Evolutionary conservation across 805 yeast species (phyloP).

Genomic region (Myxozyma mucilagina): DNA sequence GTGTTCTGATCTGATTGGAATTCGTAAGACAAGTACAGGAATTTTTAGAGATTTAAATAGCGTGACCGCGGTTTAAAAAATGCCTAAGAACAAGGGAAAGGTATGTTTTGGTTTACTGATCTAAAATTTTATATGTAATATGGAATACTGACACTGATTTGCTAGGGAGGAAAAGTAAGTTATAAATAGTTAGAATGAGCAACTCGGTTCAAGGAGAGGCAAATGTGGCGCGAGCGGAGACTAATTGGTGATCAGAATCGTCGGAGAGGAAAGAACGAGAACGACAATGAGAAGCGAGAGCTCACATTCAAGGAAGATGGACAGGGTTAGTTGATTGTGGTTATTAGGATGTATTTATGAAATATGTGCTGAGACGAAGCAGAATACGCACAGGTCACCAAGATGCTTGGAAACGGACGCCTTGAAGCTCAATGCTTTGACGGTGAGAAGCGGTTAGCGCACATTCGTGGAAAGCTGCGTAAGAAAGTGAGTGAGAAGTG

Average conservation of each 20-base stretch:
- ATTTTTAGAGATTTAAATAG: neutral
- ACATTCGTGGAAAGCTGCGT: slow-evolving; percentile 97
- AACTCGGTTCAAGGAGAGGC: no score
- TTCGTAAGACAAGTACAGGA: neutral
- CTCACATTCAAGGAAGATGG: slow-evolving; percentile 89
- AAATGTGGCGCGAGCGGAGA: no score
- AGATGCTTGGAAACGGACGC: slow-evolving; percentile 98
- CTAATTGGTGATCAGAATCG: slow-evolving; percentile 53
- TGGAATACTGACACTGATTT: neutral
- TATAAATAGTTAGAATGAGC: no score
- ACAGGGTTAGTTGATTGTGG: slow-evolving; percentile 47
- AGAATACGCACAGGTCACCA: slow-evolving; percentile 96
- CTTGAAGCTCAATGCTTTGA: slow-evolving; percentile 95
- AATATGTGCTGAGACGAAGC: neutral
- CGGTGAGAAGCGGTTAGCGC: slow-evolving; percentile 91
- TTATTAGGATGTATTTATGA: neutral
- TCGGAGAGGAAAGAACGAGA: slow-evolving; percentile 97
- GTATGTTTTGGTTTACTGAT: slow-evolving; percentile 37
- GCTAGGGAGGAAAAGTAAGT: slow-evolving; percentile 48
- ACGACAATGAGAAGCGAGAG: slow-evolving; percentile 90
- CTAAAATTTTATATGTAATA: neutral
- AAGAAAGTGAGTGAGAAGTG: slow-evolving; percentile 66
- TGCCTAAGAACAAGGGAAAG: slow-evolving; percentile 81
- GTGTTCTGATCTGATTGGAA: neutral
- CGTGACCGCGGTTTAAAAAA: slow-evolving; percentile 38